Base-by-base conservation (phyloP, 2,329 filamentous ascomycete species). In the Paraconiothyrium sp. region DNA sequence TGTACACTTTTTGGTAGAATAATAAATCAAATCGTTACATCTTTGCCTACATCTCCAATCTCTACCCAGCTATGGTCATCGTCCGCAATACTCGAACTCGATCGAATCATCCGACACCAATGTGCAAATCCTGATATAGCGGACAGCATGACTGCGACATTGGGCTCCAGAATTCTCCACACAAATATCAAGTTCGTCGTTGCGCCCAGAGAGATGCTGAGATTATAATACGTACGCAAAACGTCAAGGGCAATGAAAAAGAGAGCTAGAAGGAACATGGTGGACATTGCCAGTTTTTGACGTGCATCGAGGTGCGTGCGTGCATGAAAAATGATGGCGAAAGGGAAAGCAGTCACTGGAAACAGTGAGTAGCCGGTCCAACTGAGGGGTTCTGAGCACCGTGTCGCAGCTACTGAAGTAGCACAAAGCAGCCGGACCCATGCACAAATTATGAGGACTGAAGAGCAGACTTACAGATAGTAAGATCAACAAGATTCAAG, bases 211-310 rank as follows among this genome's bases (percentile, higher is more conserved):
- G 46, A 22, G n/a, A 34, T 16, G 13, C 2, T 43, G 20, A 59
- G 57, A 48, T 41, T 41, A 35, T 39, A 59, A 27, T 55, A 56
- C 1, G 62, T 61, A 37, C 62, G 59, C 16, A 61, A 16, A 16
- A 64, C 46, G 24, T 64, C 62, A 32, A 64, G n/a, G 6, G 50
- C 51, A n/a, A 62, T 49, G 47, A 37, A 50, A 20, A 64, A 51
- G 9, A 57, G 7, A 10, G 51, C 56, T 4, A 64, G 34, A 44
- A 57, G 27, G 34, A 59, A 56, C 22, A 64, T 27, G 14, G 54
- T 10, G 9, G 37, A 44, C 14, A 64, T 34, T 7, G 37, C 55
- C 11, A 64, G 34, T 34, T 43, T 57, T 34, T 62, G 59, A 9
- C 55, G 51, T n/a, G n/a, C 48, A 2, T 41, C 37, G 52, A 64